Evolutionary conservation across 352 stramenopile genomes (phyloP), one percentile per base, ranked within the genome.

Genomic region (Thalassiosira pacifica): DNA sequence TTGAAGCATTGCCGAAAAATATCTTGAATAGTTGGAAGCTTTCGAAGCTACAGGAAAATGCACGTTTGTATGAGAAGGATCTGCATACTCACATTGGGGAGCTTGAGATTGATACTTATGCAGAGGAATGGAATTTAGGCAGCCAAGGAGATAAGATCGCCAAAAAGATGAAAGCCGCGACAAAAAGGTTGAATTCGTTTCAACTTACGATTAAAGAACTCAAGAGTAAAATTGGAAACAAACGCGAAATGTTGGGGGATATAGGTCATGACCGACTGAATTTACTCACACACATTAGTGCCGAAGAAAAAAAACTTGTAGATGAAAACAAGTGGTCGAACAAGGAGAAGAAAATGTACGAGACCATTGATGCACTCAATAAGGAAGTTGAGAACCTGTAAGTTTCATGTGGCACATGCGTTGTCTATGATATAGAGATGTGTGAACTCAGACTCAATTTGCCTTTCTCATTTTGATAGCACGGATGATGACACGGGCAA

Each of bases 371-470:
- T 57, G 45, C n/a, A 5, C 45, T 57, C 45, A 22, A 57, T 57
- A 57, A 57, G 16, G 52, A 60, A 60, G 52, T 60, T 60, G n/a
- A 9, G 24, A 60, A 60, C 1, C 52, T 60, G 52, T 60, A 60
- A 60, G 52, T 60, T 60, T 10, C 9, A 26, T 19, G 9, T 13
- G n/a, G 45, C 19, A 57, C 34, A 11, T 57, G 45, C 16, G 45
- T 48, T 48, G 37, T 48, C 37, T 48, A 48, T 48, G 37, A 48
- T 13, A 6, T 48, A 48, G 2, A 57, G 45, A 57, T 57, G 13
- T 57, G 18, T 57, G 45, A n/a, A 57, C 45, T 57, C 16, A 57
- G 6, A 16, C 37, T 48, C 6, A 16, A 16, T 16, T 48, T 48
- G 37, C 6, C 6, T 48, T 24, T 16, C 19, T 57, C 16, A 22